Conservation (phyloP, 1,284 basidiomycete genomes). For the Hypsizygus ulmarius region DNA sequence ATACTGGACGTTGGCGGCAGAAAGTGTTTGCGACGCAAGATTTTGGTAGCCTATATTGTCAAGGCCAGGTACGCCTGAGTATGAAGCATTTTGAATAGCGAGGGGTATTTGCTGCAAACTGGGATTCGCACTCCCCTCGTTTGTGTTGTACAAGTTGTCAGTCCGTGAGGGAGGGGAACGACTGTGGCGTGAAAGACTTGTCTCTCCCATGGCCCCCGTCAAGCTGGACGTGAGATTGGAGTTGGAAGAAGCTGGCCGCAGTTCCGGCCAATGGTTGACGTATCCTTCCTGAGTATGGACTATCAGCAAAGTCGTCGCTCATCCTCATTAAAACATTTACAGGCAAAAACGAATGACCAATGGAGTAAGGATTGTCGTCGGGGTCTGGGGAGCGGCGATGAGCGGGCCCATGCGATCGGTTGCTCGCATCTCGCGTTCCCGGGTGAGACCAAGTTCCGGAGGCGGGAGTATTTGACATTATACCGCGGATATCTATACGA, state of each 20-base stretch:
- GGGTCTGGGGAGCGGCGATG: conserved; percentile 32
- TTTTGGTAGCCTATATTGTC: conserved; percentile 12
- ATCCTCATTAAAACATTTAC: conserved; percentile 18
- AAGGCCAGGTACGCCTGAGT: conserved; percentile 28
- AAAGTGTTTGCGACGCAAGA: conserved; percentile 7
- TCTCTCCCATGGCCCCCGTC: conserved; percentile 59
- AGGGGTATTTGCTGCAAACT: conserved; percentile 21
- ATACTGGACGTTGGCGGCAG: conserved; percentile 9
- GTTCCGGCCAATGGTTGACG: conserved; percentile 19
- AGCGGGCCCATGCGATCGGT: conserved; percentile 23
- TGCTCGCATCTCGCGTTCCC: conserved; percentile 22
- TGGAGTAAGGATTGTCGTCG: conserved; percentile 31
- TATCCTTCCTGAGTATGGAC: conserved; percentile 20
- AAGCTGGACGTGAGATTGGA: conserved; percentile 53
- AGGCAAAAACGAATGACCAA: conserved; percentile 27
- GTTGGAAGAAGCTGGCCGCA: conserved; percentile 34
- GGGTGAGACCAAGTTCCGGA: conserved; percentile 31
- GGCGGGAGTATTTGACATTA: conserved; percentile 28
- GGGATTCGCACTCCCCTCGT: conserved; percentile 22
- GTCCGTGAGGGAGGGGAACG: conserved; percentile 16
- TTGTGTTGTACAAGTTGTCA: conserved; percentile 6
- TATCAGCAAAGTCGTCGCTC: neutral
- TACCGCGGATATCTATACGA: conserved; percentile 26
- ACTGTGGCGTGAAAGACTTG: conserved; percentile 12
- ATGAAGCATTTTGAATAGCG: conserved; percentile 24